These are phyloP conservation scores for Thielaviopsis cerberus DNA, from an alignment of 2,329 filamentous ascomycete species.

Conservation along the genomic window DNA sequence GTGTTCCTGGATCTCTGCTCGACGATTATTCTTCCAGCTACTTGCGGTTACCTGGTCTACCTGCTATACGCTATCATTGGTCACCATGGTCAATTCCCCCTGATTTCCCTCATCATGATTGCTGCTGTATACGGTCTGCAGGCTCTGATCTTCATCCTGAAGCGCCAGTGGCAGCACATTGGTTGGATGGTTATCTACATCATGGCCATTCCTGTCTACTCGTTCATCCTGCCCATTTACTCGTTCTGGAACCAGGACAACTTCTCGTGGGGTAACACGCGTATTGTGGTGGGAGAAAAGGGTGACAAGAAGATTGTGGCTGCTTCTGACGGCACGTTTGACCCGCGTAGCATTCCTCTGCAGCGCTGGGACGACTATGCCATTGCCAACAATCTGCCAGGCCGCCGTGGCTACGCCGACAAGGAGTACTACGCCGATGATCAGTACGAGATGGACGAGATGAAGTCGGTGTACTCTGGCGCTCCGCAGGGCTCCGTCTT, in stretches of 20 bases:
- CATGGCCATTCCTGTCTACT: constrained; percentile 86
- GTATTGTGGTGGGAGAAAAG: constrained; percentile 88
- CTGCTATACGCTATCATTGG: constrained; percentile 65
- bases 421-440: constrained; percentile 55
- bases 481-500: constrained; percentile 75
- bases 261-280: constrained; percentile 96
- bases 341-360: constrained; percentile 79
- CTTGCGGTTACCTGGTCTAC: constrained; percentile 70
- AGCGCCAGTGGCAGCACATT: constrained; percentile 93
- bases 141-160: constrained; percentile 87
- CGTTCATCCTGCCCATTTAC: constrained; percentile 77
- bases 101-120: constrained; percentile 76
- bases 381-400: constrained; percentile 65
- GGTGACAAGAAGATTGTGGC: constrained; percentile 81
- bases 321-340: constrained; percentile 67
- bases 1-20: constrained; percentile 88
- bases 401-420: constrained; percentile 60
- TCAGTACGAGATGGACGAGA: constrained; percentile 92
- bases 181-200: constrained; percentile 99
- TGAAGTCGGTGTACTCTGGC: constrained; percentile 89
- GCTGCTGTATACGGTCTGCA: constrained; percentile 89
- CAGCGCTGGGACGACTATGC: constrained; percentile 98
- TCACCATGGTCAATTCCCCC: constrained; percentile 54
- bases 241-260: constrained; percentile 99
- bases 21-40: constrained; percentile 80